Conservation (phyloP, 1,139 yeast genomes). For the Meyerozyma sp. region DNA sequence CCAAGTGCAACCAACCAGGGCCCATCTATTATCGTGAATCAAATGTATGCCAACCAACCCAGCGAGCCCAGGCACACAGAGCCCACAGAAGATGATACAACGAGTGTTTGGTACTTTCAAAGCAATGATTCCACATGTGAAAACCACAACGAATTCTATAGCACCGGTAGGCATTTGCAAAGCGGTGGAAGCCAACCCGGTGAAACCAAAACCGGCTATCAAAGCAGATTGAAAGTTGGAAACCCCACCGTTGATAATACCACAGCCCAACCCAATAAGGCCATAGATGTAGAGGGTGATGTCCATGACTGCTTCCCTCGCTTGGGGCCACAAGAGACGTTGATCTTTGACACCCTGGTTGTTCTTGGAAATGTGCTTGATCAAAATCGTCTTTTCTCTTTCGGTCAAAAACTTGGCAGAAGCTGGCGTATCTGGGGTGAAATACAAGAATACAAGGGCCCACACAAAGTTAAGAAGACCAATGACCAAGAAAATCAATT, state of each 20-base stretch:
- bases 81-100: constrained; percentile 3
- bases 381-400: constrained; percentile 8
- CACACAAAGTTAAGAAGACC: constrained; percentile 32
- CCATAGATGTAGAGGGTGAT: constrained; percentile 23
- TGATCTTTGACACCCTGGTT: constrained; percentile 21
- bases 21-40: constrained; percentile 1
- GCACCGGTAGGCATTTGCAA: constrained; percentile 29
- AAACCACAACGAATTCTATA: constrained; percentile 18
- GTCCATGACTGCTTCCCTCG: constrained; percentile 21
- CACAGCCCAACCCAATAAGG: constrained; percentile 18
- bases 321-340: constrained; percentile 16
- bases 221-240: constrained; percentile 23
- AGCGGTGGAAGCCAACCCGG: constrained; percentile 19
- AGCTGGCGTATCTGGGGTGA: constrained; percentile 8
- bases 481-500: constrained; percentile 44
- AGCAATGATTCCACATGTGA: constrained; percentile 4
- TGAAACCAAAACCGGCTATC: constrained; percentile 22
- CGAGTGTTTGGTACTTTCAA: constrained; percentile 3
- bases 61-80: constrained; percentile 6
- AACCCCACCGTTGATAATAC: constrained; percentile 24
- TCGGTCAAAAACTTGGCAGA: constrained; percentile 5
- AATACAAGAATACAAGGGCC: constrained; percentile 17
- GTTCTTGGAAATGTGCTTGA: constrained; percentile 19
- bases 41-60: constrained; percentile 6
- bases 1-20: constrained; percentile 25